Percentiles rank a stretch among this genome's conserved stretches.
Conservation (phyloP, 2,329 filamentous ascomycete genomes). For the Mycosphaerelloides madeirae region DNA sequence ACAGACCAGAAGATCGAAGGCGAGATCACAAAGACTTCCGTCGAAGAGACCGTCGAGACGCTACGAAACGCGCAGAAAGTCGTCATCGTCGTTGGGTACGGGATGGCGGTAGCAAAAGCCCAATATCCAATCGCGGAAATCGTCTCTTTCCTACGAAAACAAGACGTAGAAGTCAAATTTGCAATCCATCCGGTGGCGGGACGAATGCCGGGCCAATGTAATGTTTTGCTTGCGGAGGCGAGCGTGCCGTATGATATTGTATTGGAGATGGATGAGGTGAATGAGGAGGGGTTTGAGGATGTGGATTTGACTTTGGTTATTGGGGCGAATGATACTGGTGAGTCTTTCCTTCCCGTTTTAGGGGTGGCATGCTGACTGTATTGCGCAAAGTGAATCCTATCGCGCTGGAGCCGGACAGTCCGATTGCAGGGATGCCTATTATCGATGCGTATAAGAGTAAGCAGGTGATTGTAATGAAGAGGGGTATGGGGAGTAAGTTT, state of each 20-base stretch:
- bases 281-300: conserved; percentile 74
- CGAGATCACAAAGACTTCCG: conserved; percentile 68
- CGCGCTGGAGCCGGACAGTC: conserved; percentile 39
- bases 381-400: neutral
- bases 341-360: conserved; percentile 58
- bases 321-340: conserved; percentile 88
- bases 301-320: conserved; percentile 81
- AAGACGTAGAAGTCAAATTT: conserved; percentile 77
- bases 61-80: conserved; percentile 74
- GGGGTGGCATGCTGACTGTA: neutral
- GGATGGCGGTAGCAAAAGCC: conserved; percentile 91
- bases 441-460: conserved; percentile 92
- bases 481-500: conserved; percentile 66
- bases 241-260: conserved; percentile 88
- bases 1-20: conserved; percentile 73
- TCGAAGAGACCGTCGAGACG: conserved; percentile 75
- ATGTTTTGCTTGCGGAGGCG: conserved; percentile 82
- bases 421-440: conserved; percentile 90
- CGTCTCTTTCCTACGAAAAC: conserved; percentile 65
- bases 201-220: conserved; percentile 90
- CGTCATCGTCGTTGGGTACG: conserved; percentile 86
- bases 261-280: conserved; percentile 94
- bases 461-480: conserved; percentile 87
- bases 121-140: conserved; percentile 88
- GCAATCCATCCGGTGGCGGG: conserved; percentile 75